These are phyloP conservation scores for Acanthamoeba culbertsoni DNA, from an alignment of 208 protist species.

Conservation along the genomic window DNA sequence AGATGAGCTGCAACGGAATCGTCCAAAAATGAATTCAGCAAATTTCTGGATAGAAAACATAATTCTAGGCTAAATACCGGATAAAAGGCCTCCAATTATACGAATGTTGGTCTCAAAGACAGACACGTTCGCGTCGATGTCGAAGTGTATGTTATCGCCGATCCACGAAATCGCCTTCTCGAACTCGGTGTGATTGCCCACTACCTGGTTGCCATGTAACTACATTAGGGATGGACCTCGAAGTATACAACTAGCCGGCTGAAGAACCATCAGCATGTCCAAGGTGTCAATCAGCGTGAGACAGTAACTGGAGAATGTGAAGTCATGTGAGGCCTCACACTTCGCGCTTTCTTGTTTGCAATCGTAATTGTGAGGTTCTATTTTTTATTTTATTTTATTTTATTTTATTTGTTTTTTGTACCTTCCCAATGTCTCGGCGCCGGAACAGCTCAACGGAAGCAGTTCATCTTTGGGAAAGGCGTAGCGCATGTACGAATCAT, in stretches of 20 bases:
- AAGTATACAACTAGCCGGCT: neutral
- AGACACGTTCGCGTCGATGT: slow-evolving; percentile 83
- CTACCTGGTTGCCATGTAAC: too few relatives aligned
- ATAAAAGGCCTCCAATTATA: slow-evolving; percentile 87
- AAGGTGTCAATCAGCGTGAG: slow-evolving; percentile 89
- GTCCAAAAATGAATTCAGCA: neutral
- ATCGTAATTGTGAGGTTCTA: too few relatives aligned
- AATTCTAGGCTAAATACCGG: neutral
- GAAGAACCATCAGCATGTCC: slow-evolving; percentile 60
- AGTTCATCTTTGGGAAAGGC: slow-evolving; percentile 91
- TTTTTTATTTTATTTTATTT: too few relatives aligned
- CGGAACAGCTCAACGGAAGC: slow-evolving; percentile 80
- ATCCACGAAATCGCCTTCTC: slow-evolving; percentile 78
- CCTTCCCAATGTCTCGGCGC: slow-evolving; percentile 45
- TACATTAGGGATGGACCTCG: too few relatives aligned
- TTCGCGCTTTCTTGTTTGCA: too few relatives aligned
- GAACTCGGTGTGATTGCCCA: slow-evolving; percentile 78
- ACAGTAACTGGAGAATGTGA: slow-evolving; percentile 73
- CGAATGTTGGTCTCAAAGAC: slow-evolving; percentile 92
- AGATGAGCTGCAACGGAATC: slow-evolving; percentile 63
- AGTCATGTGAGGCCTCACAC: too few relatives aligned
- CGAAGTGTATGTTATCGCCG: slow-evolving; percentile 78
- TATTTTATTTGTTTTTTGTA: neutral
- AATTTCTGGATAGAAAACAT: neutral
- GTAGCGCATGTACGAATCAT: slow-evolving; percentile 86